Evolutionary conservation across 2,329 filamentous ascomycete genomes (phyloP), one percentile per base, ranked within the genome.

Genomic region (Botrytis squamosa): DNA sequence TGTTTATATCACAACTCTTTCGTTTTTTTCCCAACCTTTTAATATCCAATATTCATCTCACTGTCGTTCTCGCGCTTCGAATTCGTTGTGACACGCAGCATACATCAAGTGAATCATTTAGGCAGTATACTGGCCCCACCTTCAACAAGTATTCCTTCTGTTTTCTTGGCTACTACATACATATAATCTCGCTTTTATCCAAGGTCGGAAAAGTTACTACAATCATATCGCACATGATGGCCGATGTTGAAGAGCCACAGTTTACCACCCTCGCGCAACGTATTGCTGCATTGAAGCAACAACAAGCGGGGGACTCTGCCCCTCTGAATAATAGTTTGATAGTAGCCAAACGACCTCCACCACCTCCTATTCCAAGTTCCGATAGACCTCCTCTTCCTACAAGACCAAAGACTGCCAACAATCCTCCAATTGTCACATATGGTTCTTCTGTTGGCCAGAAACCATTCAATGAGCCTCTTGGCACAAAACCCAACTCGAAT

Each of bases 201-300:
- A 52, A 12, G 20, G 22, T 67, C 36, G 40, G 64, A n/a, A 9
- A 38, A 38, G 3, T 12, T 29, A 40, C 64, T 25, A 29, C n/a
- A 55, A 42, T 64, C 29, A 9, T 44, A 66, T 71, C 70, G 44
- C 33, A 64, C 73, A 77, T 70, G 74, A 91, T 91, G 89, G 85
- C 88, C 12, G 89, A 91, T 70, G 83, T 85, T 63, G 88, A 90
- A 77, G 89, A 91, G 79, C 88, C 88, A 57, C 87, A 87, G 75
- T 90, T 89, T 81, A 89, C 84, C 74, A 87, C 86, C 12, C 84
- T 91, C 40, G 86, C 88, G 7, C 88, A 90, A 81, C 85, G 89
- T 70, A 91, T 91, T 75, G 89, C 89, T 16, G 89, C 89, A 44
- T 84, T 91, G 76, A 91, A 91, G 77, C 78, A 81, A 71, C 77